phyloP scores from a whole-genome alignment of 495 filamentous ascomycete genomes.

The Bacidia gigantensis region DNA sequence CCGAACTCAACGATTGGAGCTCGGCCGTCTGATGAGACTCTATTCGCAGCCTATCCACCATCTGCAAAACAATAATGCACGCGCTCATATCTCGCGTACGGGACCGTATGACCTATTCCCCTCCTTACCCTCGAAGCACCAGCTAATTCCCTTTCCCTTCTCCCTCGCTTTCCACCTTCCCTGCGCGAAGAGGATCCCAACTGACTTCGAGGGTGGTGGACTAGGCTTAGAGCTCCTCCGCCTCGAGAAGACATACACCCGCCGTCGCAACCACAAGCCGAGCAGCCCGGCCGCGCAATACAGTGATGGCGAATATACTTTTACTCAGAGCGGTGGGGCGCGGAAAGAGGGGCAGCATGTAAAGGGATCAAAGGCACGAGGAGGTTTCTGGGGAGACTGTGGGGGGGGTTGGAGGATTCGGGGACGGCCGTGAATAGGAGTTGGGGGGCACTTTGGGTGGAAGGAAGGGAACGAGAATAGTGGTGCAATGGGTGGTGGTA shows the following conservation, averaged over 20 bases:
- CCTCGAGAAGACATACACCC: constrained; percentile 66
- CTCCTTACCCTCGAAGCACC: not conserved
- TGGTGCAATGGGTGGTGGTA: too few relatives aligned
- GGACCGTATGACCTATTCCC: constrained; percentile 1
- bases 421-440: constrained; percentile 9
- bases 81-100: constrained; percentile 5
- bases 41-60: not conserved
- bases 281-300: constrained; percentile 63
- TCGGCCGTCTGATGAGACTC: too few relatives aligned
- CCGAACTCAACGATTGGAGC: too few relatives aligned
- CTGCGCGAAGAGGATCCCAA: too few relatives aligned
- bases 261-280: constrained; percentile 53
- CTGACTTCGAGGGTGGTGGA: too few relatives aligned
- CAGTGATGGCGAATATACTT: constrained; percentile 9
- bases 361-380: too few relatives aligned
- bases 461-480: too few relatives aligned
- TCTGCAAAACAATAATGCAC: constrained; percentile 3
- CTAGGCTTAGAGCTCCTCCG: constrained; percentile 59
- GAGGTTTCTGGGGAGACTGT: too few relatives aligned
- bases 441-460: constrained; percentile 28
- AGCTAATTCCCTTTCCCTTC: not conserved
- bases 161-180: not conserved
- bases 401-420: not conserved
- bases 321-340: too few relatives aligned
- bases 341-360: too few relatives aligned